phyloP scores from a whole-genome alignment of 2,329 filamentous ascomycete species.

The Calonectria hongkongensis region DNA sequence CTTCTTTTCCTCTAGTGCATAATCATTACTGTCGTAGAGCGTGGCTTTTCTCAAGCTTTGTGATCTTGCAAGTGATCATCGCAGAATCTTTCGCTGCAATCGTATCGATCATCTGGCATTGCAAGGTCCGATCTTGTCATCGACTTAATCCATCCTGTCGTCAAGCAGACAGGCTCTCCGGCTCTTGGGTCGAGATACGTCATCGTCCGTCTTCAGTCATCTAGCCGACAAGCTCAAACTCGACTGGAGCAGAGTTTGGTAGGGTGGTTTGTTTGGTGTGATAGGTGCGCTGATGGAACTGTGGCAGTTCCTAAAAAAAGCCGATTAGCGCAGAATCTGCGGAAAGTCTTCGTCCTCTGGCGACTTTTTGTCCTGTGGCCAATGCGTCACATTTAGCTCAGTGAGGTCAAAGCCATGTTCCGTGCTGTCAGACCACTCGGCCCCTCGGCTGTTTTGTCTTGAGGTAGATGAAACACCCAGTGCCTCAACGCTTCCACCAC shows the following conservation, averaged over 20 bases:
- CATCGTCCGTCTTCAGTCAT: neutral
- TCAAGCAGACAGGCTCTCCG: no score
- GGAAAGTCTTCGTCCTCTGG: neutral
- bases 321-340: neutral
- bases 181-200: no score
- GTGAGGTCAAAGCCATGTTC: conserved; percentile 2
- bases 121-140: neutral
- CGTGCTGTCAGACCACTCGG: neutral
- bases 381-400: conserved; percentile 17
- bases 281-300: neutral
- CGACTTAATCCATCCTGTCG: neutral
- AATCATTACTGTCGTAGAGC: no score
- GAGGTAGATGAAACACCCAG: conserved; percentile 1
- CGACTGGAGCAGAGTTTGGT: neutral
- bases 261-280: neutral
- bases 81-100: neutral
- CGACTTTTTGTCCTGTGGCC: conserved; percentile 1
- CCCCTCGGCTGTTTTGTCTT: conserved; percentile 1
- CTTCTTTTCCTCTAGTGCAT: neutral
- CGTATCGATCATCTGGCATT: neutral
- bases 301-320: neutral
- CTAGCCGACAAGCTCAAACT: no score
- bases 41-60: neutral
- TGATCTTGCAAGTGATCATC: neutral
- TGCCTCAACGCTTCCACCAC: neutral